phyloP scores from a whole-genome alignment of 1,284 basidiomycete species.

The Microbotryum scabiosae region DNA sequence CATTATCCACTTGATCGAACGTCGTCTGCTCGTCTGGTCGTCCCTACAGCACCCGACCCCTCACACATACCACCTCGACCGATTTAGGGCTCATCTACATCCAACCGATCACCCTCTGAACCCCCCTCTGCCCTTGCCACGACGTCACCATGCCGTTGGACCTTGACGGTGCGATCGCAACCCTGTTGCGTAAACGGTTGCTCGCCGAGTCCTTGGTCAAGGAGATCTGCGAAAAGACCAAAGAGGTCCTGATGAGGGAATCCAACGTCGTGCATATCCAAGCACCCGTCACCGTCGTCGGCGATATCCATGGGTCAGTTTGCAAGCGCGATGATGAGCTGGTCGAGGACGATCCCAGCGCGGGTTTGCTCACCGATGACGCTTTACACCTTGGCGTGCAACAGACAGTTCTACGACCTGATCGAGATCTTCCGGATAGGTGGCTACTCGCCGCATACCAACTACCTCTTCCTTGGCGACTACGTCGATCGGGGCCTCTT shows the following conservation, averaged over 20 bases:
- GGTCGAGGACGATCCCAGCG: too few relatives aligned
- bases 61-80: neutral
- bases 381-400: too few relatives aligned
- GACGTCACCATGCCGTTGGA: constrained; percentile 20
- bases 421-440: constrained; percentile 99
- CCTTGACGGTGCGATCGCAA: constrained; percentile 50
- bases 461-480: constrained; percentile 95
- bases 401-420: constrained; percentile 96
- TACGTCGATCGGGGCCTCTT: constrained; percentile 97
- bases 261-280: constrained; percentile 97
- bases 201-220: constrained; percentile 82
- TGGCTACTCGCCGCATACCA: constrained; percentile 89
- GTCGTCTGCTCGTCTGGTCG: neutral
- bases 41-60: neutral
- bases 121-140: too few relatives aligned
- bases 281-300: constrained; percentile 97
- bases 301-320: constrained; percentile 95
- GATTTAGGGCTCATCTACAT: neutral
- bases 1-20: neutral
- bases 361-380: too few relatives aligned
- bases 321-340: neutral
- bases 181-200: constrained; percentile 80
- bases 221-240: constrained; percentile 97
- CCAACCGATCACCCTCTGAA: neutral
- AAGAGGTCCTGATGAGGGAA: constrained; percentile 97